These are phyloP conservation scores for Gastrolobium bilobum DNA, from an alignment of 306 rosid species.

Conservation along the genomic window DNA sequence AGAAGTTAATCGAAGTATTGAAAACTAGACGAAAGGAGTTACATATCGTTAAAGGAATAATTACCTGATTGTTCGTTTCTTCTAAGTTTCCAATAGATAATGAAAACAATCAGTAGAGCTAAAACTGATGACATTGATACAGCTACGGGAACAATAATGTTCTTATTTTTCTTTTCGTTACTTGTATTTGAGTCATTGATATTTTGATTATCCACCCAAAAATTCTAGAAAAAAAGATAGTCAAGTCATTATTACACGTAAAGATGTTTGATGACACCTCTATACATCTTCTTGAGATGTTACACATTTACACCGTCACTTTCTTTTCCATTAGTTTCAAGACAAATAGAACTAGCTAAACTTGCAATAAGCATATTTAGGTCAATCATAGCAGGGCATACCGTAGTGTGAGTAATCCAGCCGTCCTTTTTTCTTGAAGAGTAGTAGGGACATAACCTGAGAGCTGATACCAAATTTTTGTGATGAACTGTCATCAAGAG, in stretches of 20 bases:
- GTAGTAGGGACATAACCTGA: too few species aligned
- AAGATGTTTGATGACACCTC: conserved; percentile 26
- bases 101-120: conserved; percentile 46
- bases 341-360: conserved; percentile 24
- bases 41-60: conserved; percentile 33
- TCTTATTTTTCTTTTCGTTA: conserved; percentile 53
- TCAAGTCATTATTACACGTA: conserved; percentile 6
- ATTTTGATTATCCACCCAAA: conserved; percentile 70
- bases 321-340: conserved; percentile 28
- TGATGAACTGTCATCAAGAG: conserved; percentile 71
- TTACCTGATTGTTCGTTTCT: conserved; percentile 60
- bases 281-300: neutral
- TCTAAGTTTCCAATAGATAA: conserved; percentile 54
- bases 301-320: conserved; percentile 2
- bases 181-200: conserved; percentile 50
- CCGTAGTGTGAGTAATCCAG: conserved; percentile 66
- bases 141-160: conserved; percentile 60
- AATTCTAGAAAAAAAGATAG: conserved; percentile 15
- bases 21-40: conserved; percentile 16
- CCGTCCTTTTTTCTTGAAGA: conserved; percentile 49
- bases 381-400: conserved; percentile 32
- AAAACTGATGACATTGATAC: conserved; percentile 54
- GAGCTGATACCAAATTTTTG: conserved; percentile 43
- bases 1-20: neutral
- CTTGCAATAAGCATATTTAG: conserved; percentile 13